Base-by-base conservation (phyloP, 352 stramenopile species). In the Phytopythium sindhum region DNA sequence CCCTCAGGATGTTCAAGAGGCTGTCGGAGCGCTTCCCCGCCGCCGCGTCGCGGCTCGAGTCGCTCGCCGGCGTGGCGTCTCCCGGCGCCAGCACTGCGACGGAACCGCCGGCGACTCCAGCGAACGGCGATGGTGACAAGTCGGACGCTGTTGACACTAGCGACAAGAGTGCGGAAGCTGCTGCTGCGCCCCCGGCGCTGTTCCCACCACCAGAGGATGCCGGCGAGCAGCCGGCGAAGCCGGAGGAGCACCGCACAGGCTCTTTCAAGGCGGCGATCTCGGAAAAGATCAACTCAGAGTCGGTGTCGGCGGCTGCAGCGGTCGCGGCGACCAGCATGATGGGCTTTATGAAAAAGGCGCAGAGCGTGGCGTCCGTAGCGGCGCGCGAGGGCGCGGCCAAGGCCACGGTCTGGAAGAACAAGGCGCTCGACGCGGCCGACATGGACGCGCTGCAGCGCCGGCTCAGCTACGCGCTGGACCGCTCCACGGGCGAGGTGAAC, bases 371-470 rank as follows among this genome's bases (percentile, higher is more conserved):
- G 45, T 74, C 72, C 5, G 78, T 88, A 0, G 86, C 86, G 39
- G 87, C 84, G 24, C 82, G 86, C 29, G 87, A 94, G 55, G 87
- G 87, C 3, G 84, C 87, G 0, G 77, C 80, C 9, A 96, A 96
- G 64, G 87, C 86, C 17, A 75, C 67, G 0, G 74, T 77, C 44
- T 84, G 80, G 57, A 91, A 93, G 72, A 88, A 79, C 71, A 79
- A 81, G 51, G 87, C 84, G 48, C 61, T 94, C 26, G 85, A 96
- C 52, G 81, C 77, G 4, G 85, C 87, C 21, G 87, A 96, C 64
- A 96, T 96, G 87, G 87, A 96, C 65, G 84, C 85, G 42, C 72
- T 96, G 45, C 87, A 96, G 72, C 80, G 84, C 28, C 70, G 78
- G 37, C 68, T 96, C 45, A 94, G 82, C 72, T 84, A 92, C 60